phyloP scores from a whole-genome alignment of 2,329 filamentous ascomycete species.

The Fusarium poae region DNA sequence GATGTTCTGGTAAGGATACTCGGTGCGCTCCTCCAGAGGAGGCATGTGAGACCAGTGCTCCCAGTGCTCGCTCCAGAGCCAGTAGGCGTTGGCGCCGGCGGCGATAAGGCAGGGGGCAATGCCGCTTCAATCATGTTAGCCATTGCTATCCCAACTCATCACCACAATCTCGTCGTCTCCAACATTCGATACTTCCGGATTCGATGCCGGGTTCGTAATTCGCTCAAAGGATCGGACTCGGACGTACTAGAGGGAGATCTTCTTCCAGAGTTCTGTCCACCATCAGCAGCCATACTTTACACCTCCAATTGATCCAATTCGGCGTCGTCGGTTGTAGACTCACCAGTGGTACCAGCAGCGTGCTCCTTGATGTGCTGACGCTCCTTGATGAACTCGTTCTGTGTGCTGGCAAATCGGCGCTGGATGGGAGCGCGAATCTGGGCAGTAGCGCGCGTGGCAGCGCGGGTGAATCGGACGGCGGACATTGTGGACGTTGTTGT shows the following conservation, averaged over 20 bases:
- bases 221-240: slow-evolving; percentile 42
- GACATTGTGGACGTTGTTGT: slow-evolving; percentile 67
- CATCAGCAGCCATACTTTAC: slow-evolving; percentile 51
- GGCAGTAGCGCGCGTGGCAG: slow-evolving; percentile 72
- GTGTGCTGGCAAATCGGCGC: slow-evolving; percentile 79
- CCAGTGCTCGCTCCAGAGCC: slow-evolving; percentile 96
- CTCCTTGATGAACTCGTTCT: slow-evolving; percentile 96
- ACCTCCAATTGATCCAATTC: slow-evolving; percentile 39
- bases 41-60: slow-evolving; percentile 90
- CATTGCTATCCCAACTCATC: slow-evolving; percentile 16
- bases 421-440: slow-evolving; percentile 72
- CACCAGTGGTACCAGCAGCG: slow-evolving; percentile 85
- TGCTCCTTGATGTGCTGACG: slow-evolving; percentile 91
- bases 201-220: slow-evolving; percentile 44
- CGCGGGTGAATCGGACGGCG: slow-evolving; percentile 72
- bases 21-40: slow-evolving; percentile 87
- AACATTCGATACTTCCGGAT: slow-evolving; percentile 34
- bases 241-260: slow-evolving; percentile 94
- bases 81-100: slow-evolving; percentile 84
- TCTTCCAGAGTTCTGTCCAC: slow-evolving; percentile 86
- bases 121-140: slow-evolving; percentile 66
- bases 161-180: slow-evolving; percentile 23
- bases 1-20: slow-evolving; percentile 99
- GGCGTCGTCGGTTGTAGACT: slow-evolving; percentile 56
- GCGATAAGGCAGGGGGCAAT: slow-evolving; percentile 80